Evolutionary conservation across 2,329 filamentous ascomycete species (phyloP).

Genomic region (Aschersonia sp.): DNA sequence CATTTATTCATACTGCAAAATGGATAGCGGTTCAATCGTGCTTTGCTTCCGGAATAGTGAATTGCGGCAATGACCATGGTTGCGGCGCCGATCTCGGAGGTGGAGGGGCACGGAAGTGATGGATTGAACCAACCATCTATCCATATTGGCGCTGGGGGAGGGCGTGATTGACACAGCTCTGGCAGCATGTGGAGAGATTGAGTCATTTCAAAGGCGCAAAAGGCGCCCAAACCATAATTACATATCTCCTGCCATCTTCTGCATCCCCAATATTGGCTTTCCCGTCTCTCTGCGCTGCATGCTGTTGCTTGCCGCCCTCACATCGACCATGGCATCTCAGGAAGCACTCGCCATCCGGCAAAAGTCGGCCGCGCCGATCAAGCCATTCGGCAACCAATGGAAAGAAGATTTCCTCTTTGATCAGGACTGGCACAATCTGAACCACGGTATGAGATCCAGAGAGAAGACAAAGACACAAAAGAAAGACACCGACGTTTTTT

Average conservation of each 20-base stretch:
- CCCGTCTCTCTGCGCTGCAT: background rate
- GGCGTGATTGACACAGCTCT: background rate
- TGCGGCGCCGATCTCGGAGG: no score
- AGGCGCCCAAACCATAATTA: no score
- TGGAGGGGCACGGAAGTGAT: no score
- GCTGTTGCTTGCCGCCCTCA: background rate
- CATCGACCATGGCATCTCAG: slow-evolving; percentile 2
- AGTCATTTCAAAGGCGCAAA: background rate
- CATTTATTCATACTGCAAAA: no score
- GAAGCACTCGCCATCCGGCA: background rate
- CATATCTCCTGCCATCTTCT: no score
- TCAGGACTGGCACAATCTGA: slow-evolving; percentile 55
- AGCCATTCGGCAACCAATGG: slow-evolving; percentile 23
- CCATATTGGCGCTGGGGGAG: background rate
- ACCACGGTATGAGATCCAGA: slow-evolving; percentile 46
- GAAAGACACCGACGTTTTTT: background rate
- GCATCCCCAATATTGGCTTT: background rate
- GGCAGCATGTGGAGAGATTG: background rate
- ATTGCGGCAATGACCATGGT: no score
- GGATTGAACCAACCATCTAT: no score
- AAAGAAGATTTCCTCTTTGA: slow-evolving; percentile 57
- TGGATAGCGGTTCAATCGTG: no score
- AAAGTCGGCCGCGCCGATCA: background rate
- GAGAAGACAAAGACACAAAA: background rate
- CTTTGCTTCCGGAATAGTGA: no score